Evolutionary conservation across 805 yeast genomes (phyloP), one percentile per base, ranked within the genome.

Genomic region (Wickerhamiella domercqiae): DNA sequence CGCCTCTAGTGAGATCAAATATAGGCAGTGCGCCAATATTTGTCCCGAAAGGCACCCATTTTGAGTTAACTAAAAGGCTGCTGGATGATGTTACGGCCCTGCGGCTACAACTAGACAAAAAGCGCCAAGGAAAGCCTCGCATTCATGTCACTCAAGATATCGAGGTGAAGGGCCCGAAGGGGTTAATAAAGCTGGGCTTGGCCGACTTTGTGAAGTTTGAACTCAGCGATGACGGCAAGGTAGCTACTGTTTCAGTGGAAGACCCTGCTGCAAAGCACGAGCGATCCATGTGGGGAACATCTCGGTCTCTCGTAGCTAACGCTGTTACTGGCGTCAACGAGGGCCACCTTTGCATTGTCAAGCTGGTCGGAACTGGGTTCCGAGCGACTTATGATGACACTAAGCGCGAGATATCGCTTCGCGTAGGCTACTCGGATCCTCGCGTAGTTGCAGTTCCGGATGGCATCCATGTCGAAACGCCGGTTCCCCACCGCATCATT

Each of bases 281-380:
- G 62, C 72, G 78, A 46, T 64, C 93, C 15, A 73, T 90, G 71
- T 90, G 97, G 97, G 99, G 98, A 14, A 90, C 97, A 5, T 68
- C 78, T 37, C 71, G 98, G 55, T 68, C 93, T 0, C 64, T 77
- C 41, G 56, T 90, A 34, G 72, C 75, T 50, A 87, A 87, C 60
- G 71, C 78, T 47, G 67, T 87, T 21, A 64, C 71, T 26, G 99
- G 99, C 37, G 93, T 84, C 29, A 74, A 83, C 29, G 97, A 86
- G 50, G 97, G 97, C 11, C 97, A 90, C 56, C 60, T 83, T 43
- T 73, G 90, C 19, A 78, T 86, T 39, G 67, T 90, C 45, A 80
- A 75, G 59, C 77, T 90, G 47, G 93, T 83, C 14, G 99, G 99
- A 47, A 87, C 97, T 9, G 99, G 99, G 56, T 90, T 80, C 69